Evolutionary conservation across 768 basidiomycete genomes (phyloP), one percentile per base, ranked within the genome.

Genomic region (Pluteus cervinus): DNA sequence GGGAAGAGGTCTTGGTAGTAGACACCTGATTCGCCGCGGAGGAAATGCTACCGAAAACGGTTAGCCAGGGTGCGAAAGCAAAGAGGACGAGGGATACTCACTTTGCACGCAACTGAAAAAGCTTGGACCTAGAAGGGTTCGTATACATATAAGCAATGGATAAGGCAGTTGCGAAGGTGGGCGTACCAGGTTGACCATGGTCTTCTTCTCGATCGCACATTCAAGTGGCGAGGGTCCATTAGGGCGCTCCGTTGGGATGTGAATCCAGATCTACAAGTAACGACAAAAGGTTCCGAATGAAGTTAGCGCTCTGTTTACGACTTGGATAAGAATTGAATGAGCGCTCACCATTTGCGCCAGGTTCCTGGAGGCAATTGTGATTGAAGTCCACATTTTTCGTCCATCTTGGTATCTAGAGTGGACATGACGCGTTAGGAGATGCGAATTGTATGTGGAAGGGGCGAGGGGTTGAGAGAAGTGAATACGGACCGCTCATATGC

Each of bases 1-100:
- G 77, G 75, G 49, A 81, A 88, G 16, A 86, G 67, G 49, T 86
- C 84, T 26, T 80, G 67, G 51, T 83, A 86, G 61, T 78, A 88
- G 4, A 80, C 69, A 2, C 85, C 82, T 10, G 67, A 57, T 53
- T 86, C 85, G 5, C 71, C 75, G 24, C 84, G 76, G 9, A 87
- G 72, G 53, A 75, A 69, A 42, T 82, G 79, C 75, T 79, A 43
- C 14, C 21, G 14, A 7, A 20, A 28, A 28, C 14, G 14, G 9
- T 28, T 28, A 28, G 14, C 26, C 26, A 3, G 0, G 16, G 20
- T 5, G 24, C 15, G 32, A 37, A 31, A 40, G 39, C 24, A 37
- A 14, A 16, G 26, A n/a, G 11, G 18, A 10, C 16, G 14, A 2
- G 7, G 14, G 12, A 26, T 17, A 28, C 51, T 29, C 41, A 76